Percentiles rank a stretch among this genome's conserved stretches.
Evolutionary conservation across 768 basidiomycete species (phyloP).

Genomic region (Pulveroboletus sp.): DNA sequence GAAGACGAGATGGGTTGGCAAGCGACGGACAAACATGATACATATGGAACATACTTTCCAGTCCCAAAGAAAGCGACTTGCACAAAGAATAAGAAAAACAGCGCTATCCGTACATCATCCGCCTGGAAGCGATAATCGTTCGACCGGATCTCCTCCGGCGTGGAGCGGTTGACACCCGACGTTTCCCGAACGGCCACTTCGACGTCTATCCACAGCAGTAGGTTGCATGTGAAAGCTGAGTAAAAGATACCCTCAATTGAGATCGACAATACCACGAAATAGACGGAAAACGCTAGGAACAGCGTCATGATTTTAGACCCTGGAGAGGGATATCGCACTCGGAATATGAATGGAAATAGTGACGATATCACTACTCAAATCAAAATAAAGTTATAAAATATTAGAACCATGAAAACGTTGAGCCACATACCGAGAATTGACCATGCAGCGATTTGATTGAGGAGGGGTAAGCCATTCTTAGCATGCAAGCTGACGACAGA

Average conservation of each 20-base stretch:
- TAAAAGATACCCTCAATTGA: conserved; percentile 81
- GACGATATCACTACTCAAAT: conserved; percentile 48
- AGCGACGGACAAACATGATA: background rate
- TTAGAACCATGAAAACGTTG: background rate
- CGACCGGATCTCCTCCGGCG: background rate
- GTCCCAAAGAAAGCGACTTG: conserved; percentile 85
- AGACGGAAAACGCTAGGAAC: conserved; percentile 69
- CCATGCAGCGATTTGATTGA: conserved; percentile 66
- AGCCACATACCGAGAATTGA: conserved; percentile 48
- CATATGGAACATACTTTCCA: conserved; percentile 56
- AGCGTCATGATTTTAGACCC: conserved; percentile 52
- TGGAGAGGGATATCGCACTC: conserved; percentile 33
- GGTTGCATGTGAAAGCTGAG: conserved; percentile 55
- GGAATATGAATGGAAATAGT: conserved; percentile 44
- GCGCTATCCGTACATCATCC: conserved; percentile 66
- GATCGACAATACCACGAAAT: conserved; percentile 77
- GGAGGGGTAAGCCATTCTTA: conserved; percentile 58
- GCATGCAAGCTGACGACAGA: conserved; percentile 59
- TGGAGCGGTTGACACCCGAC: background rate
- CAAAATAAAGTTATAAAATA: background rate
- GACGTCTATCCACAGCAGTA: conserved; percentile 64
- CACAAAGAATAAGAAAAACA: conserved; percentile 84
- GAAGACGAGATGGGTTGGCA: conserved; percentile 2
- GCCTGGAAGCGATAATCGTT: conserved; percentile 41
- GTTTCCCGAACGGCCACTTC: conserved; percentile 38